A percentile compares a stretch with the other conserved stretches of the same genome.
These are phyloP conservation scores for Speleostelium caveatum DNA, from an alignment of 78 protist genomes.

Conservation along the genomic window DNA sequence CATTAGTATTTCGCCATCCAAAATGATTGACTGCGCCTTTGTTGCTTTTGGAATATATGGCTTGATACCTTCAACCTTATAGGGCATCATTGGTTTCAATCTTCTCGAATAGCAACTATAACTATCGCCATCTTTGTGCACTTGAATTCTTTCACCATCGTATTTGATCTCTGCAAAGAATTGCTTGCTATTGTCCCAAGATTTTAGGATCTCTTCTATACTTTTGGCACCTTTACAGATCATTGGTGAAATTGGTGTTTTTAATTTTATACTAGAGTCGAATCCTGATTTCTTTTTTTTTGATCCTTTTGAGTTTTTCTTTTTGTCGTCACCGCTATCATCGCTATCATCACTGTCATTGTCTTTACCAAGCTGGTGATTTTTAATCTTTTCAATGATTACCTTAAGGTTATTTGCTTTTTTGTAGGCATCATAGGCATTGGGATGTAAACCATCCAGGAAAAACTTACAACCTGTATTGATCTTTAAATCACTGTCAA, in stretches of 20 bases:
- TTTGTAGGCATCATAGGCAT: slow-evolving; percentile 80
- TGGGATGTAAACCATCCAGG: slow-evolving; percentile 81
- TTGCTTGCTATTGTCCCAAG: neutral
- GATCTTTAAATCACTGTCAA: slow-evolving; percentile 83
- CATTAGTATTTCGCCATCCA: slow-evolving; percentile 90
- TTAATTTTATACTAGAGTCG: slow-evolving; percentile 44
- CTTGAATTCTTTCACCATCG: slow-evolving; percentile 95
- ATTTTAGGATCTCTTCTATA: slow-evolving; percentile 40
- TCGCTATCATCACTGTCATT: slow-evolving; percentile 5
- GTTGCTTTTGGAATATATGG: slow-evolving; percentile 76
- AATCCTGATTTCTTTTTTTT: neutral
- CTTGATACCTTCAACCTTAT: slow-evolving; percentile 77
- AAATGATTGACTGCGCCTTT: slow-evolving; percentile 57
- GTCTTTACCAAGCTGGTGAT: neutral
- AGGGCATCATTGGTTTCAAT: slow-evolving; percentile 81
- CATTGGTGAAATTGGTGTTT: slow-evolving; percentile 91
- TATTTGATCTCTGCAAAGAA: slow-evolving; percentile 90
- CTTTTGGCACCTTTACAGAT: slow-evolving; percentile 81
- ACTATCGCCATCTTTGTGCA: slow-evolving; percentile 88
- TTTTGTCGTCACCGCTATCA: neutral
- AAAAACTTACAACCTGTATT: slow-evolving; percentile 85
- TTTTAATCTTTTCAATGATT: slow-evolving; percentile 65
- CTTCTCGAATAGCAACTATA: slow-evolving; percentile 83
- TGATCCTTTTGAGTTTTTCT: neutral
- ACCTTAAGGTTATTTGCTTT: slow-evolving; percentile 70